Base-by-base conservation (phyloP, 1,139 yeast species). In the Blastobotrys raffinosifermentans region DNA sequence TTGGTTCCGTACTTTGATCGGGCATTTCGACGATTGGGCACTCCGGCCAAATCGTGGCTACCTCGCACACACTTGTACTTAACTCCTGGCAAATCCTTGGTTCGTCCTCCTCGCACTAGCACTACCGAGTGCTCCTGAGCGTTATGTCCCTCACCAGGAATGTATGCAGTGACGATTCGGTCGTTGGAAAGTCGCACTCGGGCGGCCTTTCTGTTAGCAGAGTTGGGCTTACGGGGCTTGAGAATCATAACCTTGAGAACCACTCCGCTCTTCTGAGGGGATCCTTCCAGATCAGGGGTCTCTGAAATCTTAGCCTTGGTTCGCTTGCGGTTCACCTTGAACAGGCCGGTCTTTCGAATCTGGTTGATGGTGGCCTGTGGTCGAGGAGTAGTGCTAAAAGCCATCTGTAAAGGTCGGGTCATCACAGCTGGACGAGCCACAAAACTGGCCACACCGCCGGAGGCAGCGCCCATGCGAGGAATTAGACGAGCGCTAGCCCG, bases 101-200 rank as follows among this genome's bases (percentile, higher is more conserved):
- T 87, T 72, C 96, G 79, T 13, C 98, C 99, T 18, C 99, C 99
- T 61, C 98, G 77, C 2, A 93, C 94, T 40, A 80, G 75, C 2
- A 93, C 97, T 39, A 91, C 94, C 57, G 94, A 86, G 66, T 93
- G 99, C 64, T 93, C 99, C 66, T 91, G 97, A 29, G 94, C 91
- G 57, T 91, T 91, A 63, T 93, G 98, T 17, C 99, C 98, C 58
- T 91, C 97, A 40, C 99, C 99, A 9, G 97, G 96, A 43, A 93
- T 91, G 60, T 89, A 87, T 2, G 96, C 96, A 37, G 94, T 80
- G 14, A 91, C 75, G 36, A 84, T 80, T 50, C 80, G 81, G 22
- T 98, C 98, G 55, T 85, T 91, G 14, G 94, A 77, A 45, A 93
- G 72, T 62, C 96, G 75, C 19, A 93, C 98, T 69, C 97, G 81